Evolutionary conservation across 805 yeast genomes (phyloP).

Genomic region (Yueomyces sp.): DNA sequence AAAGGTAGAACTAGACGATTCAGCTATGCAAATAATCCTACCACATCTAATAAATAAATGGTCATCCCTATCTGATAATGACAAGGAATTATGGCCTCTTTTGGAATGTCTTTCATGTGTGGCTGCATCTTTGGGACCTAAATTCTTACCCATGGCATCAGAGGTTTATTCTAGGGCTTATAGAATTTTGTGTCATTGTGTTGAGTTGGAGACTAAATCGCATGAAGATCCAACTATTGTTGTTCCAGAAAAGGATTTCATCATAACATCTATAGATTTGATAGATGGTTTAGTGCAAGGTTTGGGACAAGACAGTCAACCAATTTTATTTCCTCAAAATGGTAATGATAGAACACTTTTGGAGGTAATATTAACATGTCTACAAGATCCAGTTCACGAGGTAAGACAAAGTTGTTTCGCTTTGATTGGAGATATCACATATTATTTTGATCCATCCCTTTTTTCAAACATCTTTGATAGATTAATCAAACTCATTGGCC

Average conservation of each 20-base stretch:
- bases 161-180: slow-evolving; percentile 74
- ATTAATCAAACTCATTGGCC: slow-evolving; percentile 51
- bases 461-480: slow-evolving; percentile 26
- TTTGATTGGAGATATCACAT: slow-evolving; percentile 74
- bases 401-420: slow-evolving; percentile 93
- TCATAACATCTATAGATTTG: slow-evolving; percentile 78
- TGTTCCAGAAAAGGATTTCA: slow-evolving; percentile 81
- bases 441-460: slow-evolving; percentile 33
- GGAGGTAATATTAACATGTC: slow-evolving; percentile 50
- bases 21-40: slow-evolving; percentile 46
- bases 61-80: slow-evolving; percentile 63
- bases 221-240: slow-evolving; percentile 52
- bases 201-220: slow-evolving; percentile 51
- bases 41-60: slow-evolving; percentile 80
- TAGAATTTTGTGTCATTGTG: slow-evolving; percentile 52
- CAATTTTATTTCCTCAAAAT: slow-evolving; percentile 23
- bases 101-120: slow-evolving; percentile 87
- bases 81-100: slow-evolving; percentile 80
- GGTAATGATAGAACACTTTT: slow-evolving; percentile 31
- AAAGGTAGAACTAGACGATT: slow-evolving; percentile 43
- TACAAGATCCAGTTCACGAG: slow-evolving; percentile 66
- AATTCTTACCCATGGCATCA: slow-evolving; percentile 79
- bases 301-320: slow-evolving; percentile 47
- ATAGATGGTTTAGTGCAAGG: slow-evolving; percentile 93
- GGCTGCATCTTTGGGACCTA: slow-evolving; percentile 74